Percentiles rank a stretch among this genome's conserved stretches.
Conservation (phyloP, 208 protist genomes). For the Acanthamoeba lenticulata region DNA sequence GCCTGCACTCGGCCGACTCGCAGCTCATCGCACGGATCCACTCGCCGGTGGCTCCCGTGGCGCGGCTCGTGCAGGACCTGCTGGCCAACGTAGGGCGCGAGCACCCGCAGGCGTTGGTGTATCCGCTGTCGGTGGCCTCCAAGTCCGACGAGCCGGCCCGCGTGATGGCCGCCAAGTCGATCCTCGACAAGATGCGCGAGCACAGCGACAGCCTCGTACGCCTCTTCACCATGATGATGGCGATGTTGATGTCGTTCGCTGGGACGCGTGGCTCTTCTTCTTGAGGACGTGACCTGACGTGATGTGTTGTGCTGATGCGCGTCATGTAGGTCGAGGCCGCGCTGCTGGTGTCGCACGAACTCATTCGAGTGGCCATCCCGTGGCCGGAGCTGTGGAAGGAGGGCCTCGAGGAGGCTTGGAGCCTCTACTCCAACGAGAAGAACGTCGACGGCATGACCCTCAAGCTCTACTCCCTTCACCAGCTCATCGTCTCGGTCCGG, state of each 20-base stretch:
- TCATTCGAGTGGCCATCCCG: conserved; percentile 97
- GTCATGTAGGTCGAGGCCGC: conserved; percentile 92
- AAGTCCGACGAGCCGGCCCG: conserved; percentile 87
- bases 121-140: conserved; percentile 98
- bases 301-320: background rate
- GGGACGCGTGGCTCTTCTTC: too few relatives aligned
- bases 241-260: background rate
- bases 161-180: conserved; percentile 78
- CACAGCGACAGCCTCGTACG: conserved; percentile 75
- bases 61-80: conserved; percentile 93
- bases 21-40: conserved; percentile 98
- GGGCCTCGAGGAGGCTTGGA: conserved; percentile 95
- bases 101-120: conserved; percentile 99
- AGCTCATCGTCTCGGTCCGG: conserved; percentile 89
- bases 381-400: conserved; percentile 91
- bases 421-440: conserved; percentile 93
- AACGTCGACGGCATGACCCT: conserved; percentile 94
- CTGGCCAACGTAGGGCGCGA: conserved; percentile 94
- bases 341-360: conserved; percentile 95
- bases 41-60: conserved; percentile 90
- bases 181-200: conserved; percentile 88
- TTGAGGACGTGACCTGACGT: background rate
- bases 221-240: background rate
- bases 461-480: conserved; percentile 94
- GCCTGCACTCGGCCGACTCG: too few relatives aligned